Evolutionary conservation across 2,329 filamentous ascomycete species (phyloP).

Genomic region (Neophaeococcomyces aloes): DNA sequence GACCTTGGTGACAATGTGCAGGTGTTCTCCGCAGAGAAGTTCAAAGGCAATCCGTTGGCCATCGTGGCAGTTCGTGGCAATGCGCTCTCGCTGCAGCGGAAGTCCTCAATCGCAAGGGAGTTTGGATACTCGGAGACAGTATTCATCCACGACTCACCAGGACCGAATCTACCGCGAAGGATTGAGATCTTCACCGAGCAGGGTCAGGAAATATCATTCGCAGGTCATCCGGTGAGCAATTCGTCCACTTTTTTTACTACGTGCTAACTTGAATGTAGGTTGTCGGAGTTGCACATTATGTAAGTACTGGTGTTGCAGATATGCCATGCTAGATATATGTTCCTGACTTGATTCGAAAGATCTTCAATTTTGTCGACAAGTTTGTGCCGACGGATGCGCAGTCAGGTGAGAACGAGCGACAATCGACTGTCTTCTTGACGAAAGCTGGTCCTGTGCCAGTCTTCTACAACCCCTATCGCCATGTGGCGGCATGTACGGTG

Average conservation of each 20-base stretch:
- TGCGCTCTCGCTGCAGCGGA: constrained; percentile 41
- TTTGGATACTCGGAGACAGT: constrained; percentile 57
- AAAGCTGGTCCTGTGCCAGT: constrained; percentile 38
- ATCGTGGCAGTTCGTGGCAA: constrained; percentile 43
- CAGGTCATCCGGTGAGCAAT: constrained; percentile 43
- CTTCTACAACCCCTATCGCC: constrained; percentile 30
- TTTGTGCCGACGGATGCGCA: constrained; percentile 6
- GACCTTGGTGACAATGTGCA: constrained; percentile 4
- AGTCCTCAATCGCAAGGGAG: constrained; percentile 50
- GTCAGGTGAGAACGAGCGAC: constrained; percentile 13
- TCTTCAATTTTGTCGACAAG: constrained; percentile 6
- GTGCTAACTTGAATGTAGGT: constrained; percentile 25
- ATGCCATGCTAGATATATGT: background rate
- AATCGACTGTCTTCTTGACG: constrained; percentile 22
- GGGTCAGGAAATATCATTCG: constrained; percentile 47
- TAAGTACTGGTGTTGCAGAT: constrained; percentile 25
- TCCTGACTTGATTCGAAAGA: background rate
- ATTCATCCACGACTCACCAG: constrained; percentile 44
- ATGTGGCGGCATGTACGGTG: constrained; percentile 46
- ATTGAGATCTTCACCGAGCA: constrained; percentile 51
- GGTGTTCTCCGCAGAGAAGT: constrained; percentile 41
- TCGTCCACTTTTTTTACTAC: background rate
- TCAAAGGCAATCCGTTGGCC: constrained; percentile 50
- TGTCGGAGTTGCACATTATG: constrained; percentile 45
- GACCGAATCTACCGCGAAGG: constrained; percentile 29